Evolutionary conservation across 176 grass and related monocot genomes (phyloP).

Genomic region (Ensete ventricosum): DNA sequence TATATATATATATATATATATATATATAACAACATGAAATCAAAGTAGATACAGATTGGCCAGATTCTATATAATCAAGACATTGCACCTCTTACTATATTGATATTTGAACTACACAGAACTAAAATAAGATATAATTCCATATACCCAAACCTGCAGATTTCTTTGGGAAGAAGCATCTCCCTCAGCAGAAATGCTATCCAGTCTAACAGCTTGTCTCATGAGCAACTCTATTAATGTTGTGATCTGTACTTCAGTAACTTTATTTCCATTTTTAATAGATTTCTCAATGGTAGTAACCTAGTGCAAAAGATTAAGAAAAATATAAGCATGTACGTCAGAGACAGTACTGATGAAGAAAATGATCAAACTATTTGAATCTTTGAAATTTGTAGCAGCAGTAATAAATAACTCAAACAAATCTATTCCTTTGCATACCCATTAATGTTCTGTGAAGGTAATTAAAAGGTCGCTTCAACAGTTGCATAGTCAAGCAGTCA

Average conservation of each 20-base stretch:
- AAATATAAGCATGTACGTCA: neutral
- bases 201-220: conserved; percentile 84
- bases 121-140: neutral
- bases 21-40: too few species aligned
- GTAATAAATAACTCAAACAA: neutral
- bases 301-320: conserved; percentile 20
- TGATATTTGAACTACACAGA: too few species aligned
- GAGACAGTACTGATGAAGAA: too few species aligned
- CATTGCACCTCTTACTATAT: too few species aligned
- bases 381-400: too few species aligned
- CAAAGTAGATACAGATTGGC: too few species aligned
- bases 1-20: too few species aligned
- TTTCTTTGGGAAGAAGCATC: conserved; percentile 56
- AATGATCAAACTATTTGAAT: too few species aligned
- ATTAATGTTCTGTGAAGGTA: too few species aligned
- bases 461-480: too few species aligned
- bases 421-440: too few species aligned
- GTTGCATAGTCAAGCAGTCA: too few species aligned
- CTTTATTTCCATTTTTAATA: conserved; percentile 52
- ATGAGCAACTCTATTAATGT: conserved; percentile 89
- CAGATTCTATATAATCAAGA: neutral
- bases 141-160: conserved; percentile 49
- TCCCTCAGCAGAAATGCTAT: conserved; percentile 49
- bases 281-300: conserved; percentile 72
- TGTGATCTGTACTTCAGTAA: conserved; percentile 91